Evolutionary conservation across 768 basidiomycete genomes (phyloP), one percentile per base, ranked within the genome.

Genomic region (Steccherinum ochraceum): DNA sequence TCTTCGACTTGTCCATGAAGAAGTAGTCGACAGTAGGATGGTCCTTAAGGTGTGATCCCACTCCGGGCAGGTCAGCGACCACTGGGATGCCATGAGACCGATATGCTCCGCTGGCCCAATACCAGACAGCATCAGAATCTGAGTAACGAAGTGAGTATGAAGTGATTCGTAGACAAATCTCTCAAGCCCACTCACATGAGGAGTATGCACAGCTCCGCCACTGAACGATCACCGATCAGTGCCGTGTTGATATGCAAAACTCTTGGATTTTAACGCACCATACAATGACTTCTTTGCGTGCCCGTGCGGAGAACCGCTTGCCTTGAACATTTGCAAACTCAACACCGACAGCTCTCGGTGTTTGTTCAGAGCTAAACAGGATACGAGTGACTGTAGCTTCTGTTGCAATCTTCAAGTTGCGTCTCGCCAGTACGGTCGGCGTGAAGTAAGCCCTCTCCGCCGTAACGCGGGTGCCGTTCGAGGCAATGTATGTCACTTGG

Each of bases 41-140:
- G 60, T 93, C 90, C 42, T 76, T 69, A 16, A 93, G 74, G 62
- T 90, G 75, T 7, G 76, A 69, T 12, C 91, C 91, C 18, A 93
- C 89, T 11, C 82, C 82, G 0, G 86, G 83, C 1, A 86, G 75
- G 57, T 90, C 80, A 4, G 78, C 60, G 18, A 83, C 67, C 24
- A 82, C 66, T 0, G 77, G 69, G 19, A 93, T 82, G 4, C 66
- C 65, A 50, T 81, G 68, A 30, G 70, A 63, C 69, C 56, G 30
- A 92, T 72, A 12, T 86, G 73, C 1, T 70, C 69, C 1, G 74
- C 72, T 27, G 88, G 86, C 2, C 90, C 91, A 44, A 93, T 69
- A 11, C 91, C 91, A 18, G 86, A 88, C 16, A 88, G 72, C 74
- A 86, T 75, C 12, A 88, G 72, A 46, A 87, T 76, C 70, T 86